Evolutionary conservation across 23 red algal genomes (phyloP), one percentile per base, ranked within the genome.

Genomic region (Gracilaria vermiculophylla): DNA sequence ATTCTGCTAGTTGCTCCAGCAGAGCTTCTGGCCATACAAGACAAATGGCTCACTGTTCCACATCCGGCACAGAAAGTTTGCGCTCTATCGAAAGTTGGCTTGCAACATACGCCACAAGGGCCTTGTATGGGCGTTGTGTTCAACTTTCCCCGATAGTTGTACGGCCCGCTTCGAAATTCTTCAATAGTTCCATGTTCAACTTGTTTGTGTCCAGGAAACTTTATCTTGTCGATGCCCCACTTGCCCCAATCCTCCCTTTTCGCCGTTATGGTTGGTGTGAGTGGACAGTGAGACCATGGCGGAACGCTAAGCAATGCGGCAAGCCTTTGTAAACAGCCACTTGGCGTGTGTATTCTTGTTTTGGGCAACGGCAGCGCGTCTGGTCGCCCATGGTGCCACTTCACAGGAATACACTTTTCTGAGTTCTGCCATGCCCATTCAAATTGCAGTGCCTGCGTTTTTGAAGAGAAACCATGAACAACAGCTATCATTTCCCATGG

Each of bases 361-460:
- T 67, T 32, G 3, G 84, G 84, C 6, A 57, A 9, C n/a, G 53
- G 43, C 15, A 77, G 19, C 9, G 84, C 84, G 37, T 77, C 69
- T 45, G 84, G 70, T n/a, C 57, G 50, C 29, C 74, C 21, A 3
- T 37, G 19, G 23, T 88, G 84, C 43, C 53, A 39, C 50, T 88
- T 88, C 27, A 83, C 28, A 37, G 50, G 50, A 11, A 92, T 52
- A 65, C 80, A 74, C 33, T 71, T 74, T 35, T 56, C 73, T 28
- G 97, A 92, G 60, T 99, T 91, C 74, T 99, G 97, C 97, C 97
- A 99, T 62, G 89, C 88, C 97, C 97, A 99, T 85, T 99, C 97
- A 94, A 99, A 99, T 76, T 95, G 92, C 91, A 99, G 33, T 25
- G 82, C 97, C 78, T 95, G 90, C 33, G 75, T 71, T 36, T 82